Base-by-base conservation (phyloP, 2,329 filamentous ascomycete species). In the Lojkania enalia region DNA sequence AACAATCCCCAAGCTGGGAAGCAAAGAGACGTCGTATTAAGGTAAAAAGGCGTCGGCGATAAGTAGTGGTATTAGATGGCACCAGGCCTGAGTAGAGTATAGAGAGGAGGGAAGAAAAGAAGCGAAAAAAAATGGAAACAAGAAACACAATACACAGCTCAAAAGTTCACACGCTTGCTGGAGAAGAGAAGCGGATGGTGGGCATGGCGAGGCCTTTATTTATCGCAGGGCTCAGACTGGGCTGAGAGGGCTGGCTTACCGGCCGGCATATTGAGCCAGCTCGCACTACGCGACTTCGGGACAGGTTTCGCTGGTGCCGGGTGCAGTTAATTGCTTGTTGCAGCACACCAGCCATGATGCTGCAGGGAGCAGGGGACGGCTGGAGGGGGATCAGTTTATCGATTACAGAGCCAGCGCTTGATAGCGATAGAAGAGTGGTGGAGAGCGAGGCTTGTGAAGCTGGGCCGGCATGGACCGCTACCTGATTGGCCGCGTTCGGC, bases 81-180 rank as follows among this genome's bases (percentile, higher is more conserved):
- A 75, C 74, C 74, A 75, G 74, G 74, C 74, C 70, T 61, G 39
- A 40, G 27, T 44, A 13, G 32, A 46, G 40, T 37, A 29, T 27
- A 35, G 32, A 29, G 31, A 51, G 61, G 51, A 57, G 60, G 65
- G 66, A 72, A 65, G 63, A 61, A 65, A 67, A 60, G 61, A 70
- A 69, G 66, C 63, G 62, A 60, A 62, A 63, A 68, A 63, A 64
- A 67, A 67, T 66, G 64, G 64, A 61, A 60, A 60, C 63, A 70
- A 70, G 71, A 71, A 70, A 70, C 67, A 71, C 65, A 73, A 73
- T 61, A 71, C 66, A 69, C 74, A 76, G 71, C 72, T 76, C 74
- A 55, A 60, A 68, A 67, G 50, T 75, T 75, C 67, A 75, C 72
- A 74, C 61, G 71, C 74, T 77, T 76, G 74, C 74, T 77, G 72